These are phyloP conservation scores for Xylaria nigripes DNA, from an alignment of 495 filamentous ascomycete species.

Conservation along the genomic window DNA sequence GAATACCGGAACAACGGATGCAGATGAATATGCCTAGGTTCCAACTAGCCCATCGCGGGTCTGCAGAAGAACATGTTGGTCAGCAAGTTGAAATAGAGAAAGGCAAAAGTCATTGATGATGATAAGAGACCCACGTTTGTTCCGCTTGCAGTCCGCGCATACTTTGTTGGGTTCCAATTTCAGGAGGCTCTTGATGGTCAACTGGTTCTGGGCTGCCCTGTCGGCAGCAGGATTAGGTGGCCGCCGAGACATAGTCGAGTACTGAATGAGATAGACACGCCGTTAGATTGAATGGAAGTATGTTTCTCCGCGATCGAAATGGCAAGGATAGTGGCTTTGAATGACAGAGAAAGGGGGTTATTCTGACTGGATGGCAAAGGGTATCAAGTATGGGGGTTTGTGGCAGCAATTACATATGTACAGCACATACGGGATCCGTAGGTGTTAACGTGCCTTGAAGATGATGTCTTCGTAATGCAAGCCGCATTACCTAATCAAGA, in stretches of 20 bases:
- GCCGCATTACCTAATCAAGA: not conserved
- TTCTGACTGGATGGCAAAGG: not conserved
- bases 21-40: slow-evolving; percentile 93
- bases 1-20: slow-evolving; percentile 96
- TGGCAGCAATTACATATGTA: not conserved
- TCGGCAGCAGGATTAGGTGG: slow-evolving; percentile 66
- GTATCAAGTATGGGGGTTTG: slow-evolving; percentile 1
- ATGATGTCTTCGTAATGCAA: slow-evolving; percentile 14
- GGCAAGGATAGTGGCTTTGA: not conserved
- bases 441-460: not conserved
- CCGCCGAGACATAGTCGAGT: slow-evolving; percentile 71
- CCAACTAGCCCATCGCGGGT: slow-evolving; percentile 98
- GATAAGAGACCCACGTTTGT: slow-evolving; percentile 67
- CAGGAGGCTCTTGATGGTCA: slow-evolving; percentile 82
- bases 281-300: not conserved
- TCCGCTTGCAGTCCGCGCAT: slow-evolving; percentile 97
- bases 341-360: not conserved
- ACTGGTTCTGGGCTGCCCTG: slow-evolving; percentile 79
- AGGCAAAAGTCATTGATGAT: not conserved
- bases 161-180: slow-evolving; percentile 91
- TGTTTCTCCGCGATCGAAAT: not conserved
- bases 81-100: not conserved
- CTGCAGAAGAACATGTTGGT: slow-evolving; percentile 32
- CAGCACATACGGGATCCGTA: too few species aligned
- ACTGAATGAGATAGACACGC: not conserved